Evolutionary conservation across 345 rosid genomes (phyloP).

Genomic region (Corchorus capsularis): DNA sequence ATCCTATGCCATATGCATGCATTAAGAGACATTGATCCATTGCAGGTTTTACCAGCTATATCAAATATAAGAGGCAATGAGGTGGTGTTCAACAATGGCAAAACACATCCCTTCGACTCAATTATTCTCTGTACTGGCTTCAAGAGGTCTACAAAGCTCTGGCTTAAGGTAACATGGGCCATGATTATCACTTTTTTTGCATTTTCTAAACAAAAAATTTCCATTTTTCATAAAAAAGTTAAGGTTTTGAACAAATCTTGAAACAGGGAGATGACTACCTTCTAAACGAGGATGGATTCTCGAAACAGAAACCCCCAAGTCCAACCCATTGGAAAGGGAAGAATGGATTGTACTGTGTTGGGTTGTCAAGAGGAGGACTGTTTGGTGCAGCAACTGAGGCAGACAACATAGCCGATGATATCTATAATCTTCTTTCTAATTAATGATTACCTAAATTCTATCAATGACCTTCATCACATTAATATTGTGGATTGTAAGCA

Average conservation of each 20-base stretch:
- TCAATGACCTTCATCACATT: no score
- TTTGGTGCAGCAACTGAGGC: constrained; percentile 43
- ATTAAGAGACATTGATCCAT: not conserved
- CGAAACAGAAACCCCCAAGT: constrained; percentile 43
- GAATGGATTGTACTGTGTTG: constrained; percentile 48
- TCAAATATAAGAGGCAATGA: constrained; percentile 46
- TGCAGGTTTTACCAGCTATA: constrained; percentile 58
- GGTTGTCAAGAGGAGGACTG: constrained; percentile 48
- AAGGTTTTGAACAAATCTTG: not conserved
- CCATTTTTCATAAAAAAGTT: no score
- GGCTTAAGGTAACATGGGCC: constrained; percentile 39
- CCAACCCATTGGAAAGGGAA: constrained; percentile 56
- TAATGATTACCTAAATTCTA: no score
- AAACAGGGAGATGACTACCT: constrained; percentile 45
- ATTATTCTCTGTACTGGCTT: constrained; percentile 67
- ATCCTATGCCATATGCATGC: no score
- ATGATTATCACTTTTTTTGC: not conserved
- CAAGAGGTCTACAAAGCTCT: constrained; percentile 29
- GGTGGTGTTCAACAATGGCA: constrained; percentile 43
- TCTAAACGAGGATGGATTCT: constrained; percentile 45
- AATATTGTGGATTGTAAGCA: no score
- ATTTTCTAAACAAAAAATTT: not conserved
- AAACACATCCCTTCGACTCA: constrained; percentile 45
- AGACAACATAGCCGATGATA: constrained; percentile 40
- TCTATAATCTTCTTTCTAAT: constrained; percentile 31